phyloP scores from a whole-genome alignment of 805 yeast species.

The Sugiyamaella smithiae region DNA sequence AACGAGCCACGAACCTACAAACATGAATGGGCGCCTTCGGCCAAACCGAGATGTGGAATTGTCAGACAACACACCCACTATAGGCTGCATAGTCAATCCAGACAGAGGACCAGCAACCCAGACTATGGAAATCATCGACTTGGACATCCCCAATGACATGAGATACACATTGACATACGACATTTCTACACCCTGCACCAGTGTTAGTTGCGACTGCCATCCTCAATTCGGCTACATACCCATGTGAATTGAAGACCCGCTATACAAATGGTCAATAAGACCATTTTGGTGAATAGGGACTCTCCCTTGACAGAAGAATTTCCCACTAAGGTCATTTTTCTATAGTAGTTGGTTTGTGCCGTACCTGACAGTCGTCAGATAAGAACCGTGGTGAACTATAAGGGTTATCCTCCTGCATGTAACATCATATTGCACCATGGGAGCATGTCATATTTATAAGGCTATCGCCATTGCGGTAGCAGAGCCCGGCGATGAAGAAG shows the following conservation, averaged over 20 bases:
- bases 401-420: slow-evolving; percentile 1
- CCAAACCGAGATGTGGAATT: slow-evolving; percentile 39
- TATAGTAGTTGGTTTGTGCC: background rate
- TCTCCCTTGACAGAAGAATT: slow-evolving; percentile 16
- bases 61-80: slow-evolving; percentile 59
- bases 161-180: slow-evolving; percentile 61
- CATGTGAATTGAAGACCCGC: slow-evolving; percentile 65
- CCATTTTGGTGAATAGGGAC: slow-evolving; percentile 16
- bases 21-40: slow-evolving; percentile 55
- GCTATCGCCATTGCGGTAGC: slow-evolving; percentile 15
- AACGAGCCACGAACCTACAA: slow-evolving; percentile 52
- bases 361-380: background rate
- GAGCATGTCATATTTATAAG: slow-evolving; percentile 23
- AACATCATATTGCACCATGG: slow-evolving; percentile 12
- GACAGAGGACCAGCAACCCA: slow-evolving; percentile 73
- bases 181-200: slow-evolving; percentile 50
- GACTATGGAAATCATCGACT: slow-evolving; percentile 52
- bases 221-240: slow-evolving; percentile 29
- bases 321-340: slow-evolving; percentile 16
- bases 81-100: slow-evolving; percentile 63
- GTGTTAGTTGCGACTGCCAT: background rate
- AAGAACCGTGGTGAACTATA: background rate
- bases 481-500: slow-evolving; percentile 17
- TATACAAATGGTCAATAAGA: slow-evolving; percentile 35
- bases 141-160: slow-evolving; percentile 56